These are phyloP conservation scores for Aspergillus cristatus DNA, from an alignment of 495 filamentous ascomycete species.

Conservation along the genomic window DNA sequence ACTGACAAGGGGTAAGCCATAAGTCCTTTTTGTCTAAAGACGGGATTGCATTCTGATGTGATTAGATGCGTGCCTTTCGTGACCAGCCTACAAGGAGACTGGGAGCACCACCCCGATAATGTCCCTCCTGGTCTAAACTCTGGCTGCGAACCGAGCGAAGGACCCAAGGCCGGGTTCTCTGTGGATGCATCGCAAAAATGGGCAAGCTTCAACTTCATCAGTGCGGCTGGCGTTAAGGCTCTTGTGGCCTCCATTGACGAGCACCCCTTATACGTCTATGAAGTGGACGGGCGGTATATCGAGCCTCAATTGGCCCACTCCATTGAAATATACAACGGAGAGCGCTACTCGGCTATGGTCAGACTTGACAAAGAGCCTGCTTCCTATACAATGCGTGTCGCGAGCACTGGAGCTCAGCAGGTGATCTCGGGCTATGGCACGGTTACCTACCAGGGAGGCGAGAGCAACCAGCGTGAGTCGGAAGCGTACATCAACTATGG, in stretches of 20 bases:
- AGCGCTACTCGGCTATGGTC: constrained; percentile 29
- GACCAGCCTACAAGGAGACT: constrained; percentile 20
- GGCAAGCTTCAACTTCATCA: constrained; percentile 42
- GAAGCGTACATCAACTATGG: constrained; percentile 31
- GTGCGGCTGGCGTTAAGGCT: constrained; percentile 26
- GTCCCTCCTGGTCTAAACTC: constrained; percentile 29
- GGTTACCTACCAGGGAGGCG: constrained; percentile 24
- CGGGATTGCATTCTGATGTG: background rate
- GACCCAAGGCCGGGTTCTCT: constrained; percentile 22
- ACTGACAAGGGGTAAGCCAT: constrained; percentile 42
- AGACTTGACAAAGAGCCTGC: constrained; percentile 23
- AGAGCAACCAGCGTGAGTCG: constrained; percentile 9
- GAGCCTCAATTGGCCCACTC: constrained; percentile 23
- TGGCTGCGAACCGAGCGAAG: constrained; percentile 33
- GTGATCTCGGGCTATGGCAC: constrained; percentile 26
- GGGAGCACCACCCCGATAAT: constrained; percentile 18
- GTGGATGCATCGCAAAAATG: constrained; percentile 29
- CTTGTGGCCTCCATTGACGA: constrained; percentile 34
- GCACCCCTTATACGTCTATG: constrained; percentile 34
- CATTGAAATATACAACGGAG: constrained; percentile 22
- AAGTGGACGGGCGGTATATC: constrained; percentile 30
- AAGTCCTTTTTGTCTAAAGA: background rate
- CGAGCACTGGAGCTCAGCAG: constrained; percentile 21
- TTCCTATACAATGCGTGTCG: constrained; percentile 24
- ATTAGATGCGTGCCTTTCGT: constrained; percentile 19